Evolutionary conservation across 2,329 filamentous ascomycete genomes (phyloP).

Genomic region (Daldinia eschscholtzii): DNA sequence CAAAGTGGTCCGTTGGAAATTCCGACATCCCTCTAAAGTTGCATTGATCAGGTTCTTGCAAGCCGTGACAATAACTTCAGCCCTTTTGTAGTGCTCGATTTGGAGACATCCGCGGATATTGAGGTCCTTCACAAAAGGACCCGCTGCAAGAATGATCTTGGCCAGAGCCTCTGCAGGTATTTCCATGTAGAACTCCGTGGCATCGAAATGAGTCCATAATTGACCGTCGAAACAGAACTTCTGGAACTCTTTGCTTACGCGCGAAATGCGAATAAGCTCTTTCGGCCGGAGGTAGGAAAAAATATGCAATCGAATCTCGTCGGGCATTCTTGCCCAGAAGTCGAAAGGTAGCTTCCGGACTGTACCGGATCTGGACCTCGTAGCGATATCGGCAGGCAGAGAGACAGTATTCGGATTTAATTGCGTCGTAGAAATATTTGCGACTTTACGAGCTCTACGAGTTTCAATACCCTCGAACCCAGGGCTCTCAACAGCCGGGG

Average conservation of each 20-base stretch:
- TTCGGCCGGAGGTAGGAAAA: slow-evolving; percentile 81
- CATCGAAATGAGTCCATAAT: slow-evolving; percentile 87
- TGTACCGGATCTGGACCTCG: slow-evolving; percentile 51
- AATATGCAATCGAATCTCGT: slow-evolving; percentile 84
- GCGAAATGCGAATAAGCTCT: slow-evolving; percentile 82
- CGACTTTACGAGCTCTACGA: slow-evolving; percentile 68
- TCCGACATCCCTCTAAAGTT: slow-evolving; percentile 89
- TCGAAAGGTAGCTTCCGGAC: slow-evolving; percentile 62
- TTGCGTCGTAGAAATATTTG: slow-evolving; percentile 58
- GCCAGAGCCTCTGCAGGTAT: slow-evolving; percentile 87
- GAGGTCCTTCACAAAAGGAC: slow-evolving; percentile 89
- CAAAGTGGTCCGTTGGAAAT: slow-evolving; percentile 82
- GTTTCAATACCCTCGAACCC: slow-evolving; percentile 58
- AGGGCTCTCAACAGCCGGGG: slow-evolving; percentile 57
- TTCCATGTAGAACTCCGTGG: slow-evolving; percentile 85
- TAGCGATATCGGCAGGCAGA: slow-evolving; percentile 73
- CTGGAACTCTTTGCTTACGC: slow-evolving; percentile 83
- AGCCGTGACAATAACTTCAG: slow-evolving; percentile 81
- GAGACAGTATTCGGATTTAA: slow-evolving; percentile 65
- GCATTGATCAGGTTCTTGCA: slow-evolving; percentile 90
- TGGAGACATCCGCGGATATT: slow-evolving; percentile 94
- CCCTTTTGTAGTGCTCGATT: slow-evolving; percentile 82
- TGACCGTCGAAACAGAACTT: slow-evolving; percentile 93
- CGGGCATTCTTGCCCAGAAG: slow-evolving; percentile 85
- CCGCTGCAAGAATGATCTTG: slow-evolving; percentile 85